phyloP scores from a whole-genome alignment of 352 stramenopile genomes.

The Phytophthora europaea region DNA sequence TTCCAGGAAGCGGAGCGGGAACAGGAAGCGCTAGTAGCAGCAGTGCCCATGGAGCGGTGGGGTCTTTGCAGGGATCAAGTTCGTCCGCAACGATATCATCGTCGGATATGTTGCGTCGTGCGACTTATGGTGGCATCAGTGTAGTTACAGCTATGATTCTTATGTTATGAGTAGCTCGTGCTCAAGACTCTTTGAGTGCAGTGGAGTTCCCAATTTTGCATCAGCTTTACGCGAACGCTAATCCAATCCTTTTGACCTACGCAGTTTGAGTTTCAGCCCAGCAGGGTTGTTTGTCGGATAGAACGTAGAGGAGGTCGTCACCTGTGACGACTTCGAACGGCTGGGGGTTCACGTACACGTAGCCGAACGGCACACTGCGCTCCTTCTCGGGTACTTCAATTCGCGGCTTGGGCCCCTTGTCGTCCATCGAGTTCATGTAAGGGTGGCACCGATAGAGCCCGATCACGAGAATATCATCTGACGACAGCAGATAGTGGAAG shows the following conservation, averaged over 20 bases:
- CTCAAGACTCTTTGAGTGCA: neutral
- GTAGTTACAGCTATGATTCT: constrained; percentile 9
- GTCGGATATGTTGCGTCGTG: constrained; percentile 1
- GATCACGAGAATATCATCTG: constrained; percentile 81
- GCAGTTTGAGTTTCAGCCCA: constrained; percentile 49
- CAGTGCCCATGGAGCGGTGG: constrained; percentile 3
- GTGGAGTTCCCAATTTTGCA: neutral
- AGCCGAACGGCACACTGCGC: constrained; percentile 83
- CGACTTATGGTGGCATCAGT: constrained; percentile 1
- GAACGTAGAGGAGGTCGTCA: constrained; percentile 88
- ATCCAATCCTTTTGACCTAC: constrained; percentile 5
- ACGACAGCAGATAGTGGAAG: constrained; percentile 86
- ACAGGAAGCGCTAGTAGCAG: constrained; percentile 13
- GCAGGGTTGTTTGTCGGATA: constrained; percentile 83
- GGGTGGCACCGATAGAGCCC: constrained; percentile 83
- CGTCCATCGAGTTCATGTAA: constrained; percentile 43
- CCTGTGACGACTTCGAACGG: constrained; percentile 78
- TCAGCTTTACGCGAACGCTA: neutral
- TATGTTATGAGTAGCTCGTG: constrained; percentile 1
- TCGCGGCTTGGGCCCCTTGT: constrained; percentile 32
- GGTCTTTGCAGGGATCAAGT: constrained; percentile 7
- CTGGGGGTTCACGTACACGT: constrained; percentile 88
- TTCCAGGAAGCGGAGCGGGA: constrained; percentile 21
- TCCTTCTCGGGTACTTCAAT: constrained; percentile 70
- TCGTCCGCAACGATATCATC: constrained; percentile 23